Evolutionary conservation across 2,329 filamentous ascomycete genomes (phyloP).

Genomic region (Fusarium sp.): DNA sequence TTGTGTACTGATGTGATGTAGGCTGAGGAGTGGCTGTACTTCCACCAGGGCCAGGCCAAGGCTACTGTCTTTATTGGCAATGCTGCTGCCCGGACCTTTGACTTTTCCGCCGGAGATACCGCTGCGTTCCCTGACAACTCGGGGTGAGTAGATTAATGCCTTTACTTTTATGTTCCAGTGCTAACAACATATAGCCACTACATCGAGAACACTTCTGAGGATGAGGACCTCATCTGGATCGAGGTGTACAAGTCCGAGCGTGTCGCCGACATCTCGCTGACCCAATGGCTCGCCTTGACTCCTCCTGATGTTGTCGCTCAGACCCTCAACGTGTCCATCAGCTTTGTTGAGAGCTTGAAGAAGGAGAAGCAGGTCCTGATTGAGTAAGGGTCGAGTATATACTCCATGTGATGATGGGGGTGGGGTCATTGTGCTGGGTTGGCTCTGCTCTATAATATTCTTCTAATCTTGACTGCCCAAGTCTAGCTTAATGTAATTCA

Average conservation of each 20-base stretch:
- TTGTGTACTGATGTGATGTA: conserved; percentile 46
- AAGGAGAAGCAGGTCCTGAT: conserved; percentile 75
- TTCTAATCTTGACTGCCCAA: conserved; percentile 1
- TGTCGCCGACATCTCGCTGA: conserved; percentile 76
- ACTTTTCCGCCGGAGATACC: conserved; percentile 78
- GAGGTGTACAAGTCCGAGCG: conserved; percentile 79
- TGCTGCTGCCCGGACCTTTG: conserved; percentile 74
- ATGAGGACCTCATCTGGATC: conserved; percentile 76
- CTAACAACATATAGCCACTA: conserved; percentile 66
- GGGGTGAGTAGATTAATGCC: conserved; percentile 54
- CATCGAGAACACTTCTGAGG: conserved; percentile 77
- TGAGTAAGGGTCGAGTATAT: conserved; percentile 10
- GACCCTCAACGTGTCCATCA: conserved; percentile 70
- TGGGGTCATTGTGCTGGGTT: neutral
- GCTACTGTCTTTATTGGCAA: conserved; percentile 77
- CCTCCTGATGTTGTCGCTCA: conserved; percentile 74
- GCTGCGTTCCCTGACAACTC: conserved; percentile 78
- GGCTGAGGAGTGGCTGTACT: conserved; percentile 81
- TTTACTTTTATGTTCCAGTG: neutral
- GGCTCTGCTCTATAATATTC: neutral
- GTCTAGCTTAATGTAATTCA: neutral
- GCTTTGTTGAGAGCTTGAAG: conserved; percentile 71
- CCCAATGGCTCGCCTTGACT: conserved; percentile 79
- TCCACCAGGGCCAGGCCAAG: conserved; percentile 73
- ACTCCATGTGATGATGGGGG: neutral